phyloP scores from a whole-genome alignment of 139 green algal species.

The Chlamydomonas eustigma region DNA sequence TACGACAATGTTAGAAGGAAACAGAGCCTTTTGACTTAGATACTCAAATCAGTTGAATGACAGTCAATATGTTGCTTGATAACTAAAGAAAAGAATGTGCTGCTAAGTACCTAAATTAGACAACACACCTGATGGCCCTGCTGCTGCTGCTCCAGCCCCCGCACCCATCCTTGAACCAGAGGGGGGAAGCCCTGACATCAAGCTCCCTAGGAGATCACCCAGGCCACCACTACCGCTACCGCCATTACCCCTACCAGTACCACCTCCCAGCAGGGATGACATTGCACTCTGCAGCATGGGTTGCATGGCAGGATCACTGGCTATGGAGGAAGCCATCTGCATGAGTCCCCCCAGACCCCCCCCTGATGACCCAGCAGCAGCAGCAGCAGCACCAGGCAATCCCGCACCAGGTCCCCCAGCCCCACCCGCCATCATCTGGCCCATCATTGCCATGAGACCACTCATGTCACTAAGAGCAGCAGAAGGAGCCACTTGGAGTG shows the following conservation, averaged over 20 bases:
- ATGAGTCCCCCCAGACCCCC: constrained; percentile 38
- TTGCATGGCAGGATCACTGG: constrained; percentile 41
- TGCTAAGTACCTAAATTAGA: too few relatives aligned
- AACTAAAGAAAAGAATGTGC: too few relatives aligned
- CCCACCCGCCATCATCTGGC: constrained; percentile 17
- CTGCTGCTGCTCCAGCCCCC: too few relatives aligned
- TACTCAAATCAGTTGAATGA: too few relatives aligned
- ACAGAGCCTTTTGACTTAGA: too few relatives aligned
- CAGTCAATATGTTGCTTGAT: too few relatives aligned
- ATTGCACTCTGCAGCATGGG: constrained; percentile 28
- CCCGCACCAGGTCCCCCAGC: neutral
- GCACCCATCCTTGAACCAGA: neutral
- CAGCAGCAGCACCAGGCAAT: neutral
- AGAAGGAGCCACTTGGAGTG: neutral
- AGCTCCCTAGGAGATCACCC: constrained; percentile 17
- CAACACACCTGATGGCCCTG: too few relatives aligned
- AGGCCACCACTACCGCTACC: constrained; percentile 13
- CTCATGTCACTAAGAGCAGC: neutral
- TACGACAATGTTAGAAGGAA: neutral
- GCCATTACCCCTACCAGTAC: constrained; percentile 16
- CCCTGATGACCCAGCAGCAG: constrained; percentile 9
- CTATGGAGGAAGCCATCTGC: constrained; percentile 37
- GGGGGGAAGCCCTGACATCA: constrained; percentile 16
- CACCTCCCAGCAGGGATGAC: constrained; percentile 17
- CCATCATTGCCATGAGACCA: constrained; percentile 39